A percentile compares a stretch with the other conserved stretches of the same genome.
Conservation (phyloP, 1,284 basidiomycete species). For the Meripilus lineatus region DNA sequence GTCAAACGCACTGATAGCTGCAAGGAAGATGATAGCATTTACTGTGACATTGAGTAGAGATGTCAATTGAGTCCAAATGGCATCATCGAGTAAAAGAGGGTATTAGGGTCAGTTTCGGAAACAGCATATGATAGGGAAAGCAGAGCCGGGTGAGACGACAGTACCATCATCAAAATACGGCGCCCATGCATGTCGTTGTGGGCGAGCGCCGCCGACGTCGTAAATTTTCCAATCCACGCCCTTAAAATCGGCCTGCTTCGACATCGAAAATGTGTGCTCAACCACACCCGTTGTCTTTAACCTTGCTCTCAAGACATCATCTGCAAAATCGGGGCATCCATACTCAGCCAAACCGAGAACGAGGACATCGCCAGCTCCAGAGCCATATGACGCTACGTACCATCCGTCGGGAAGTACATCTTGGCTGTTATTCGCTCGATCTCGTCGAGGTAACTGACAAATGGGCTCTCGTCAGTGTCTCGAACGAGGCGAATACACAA, state of each 20-base stretch:
- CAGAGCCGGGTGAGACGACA: constrained; percentile 15
- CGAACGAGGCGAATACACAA: constrained; percentile 11
- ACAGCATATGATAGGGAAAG: background rate
- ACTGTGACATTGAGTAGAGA: constrained; percentile 36
- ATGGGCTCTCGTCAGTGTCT: constrained; percentile 2
- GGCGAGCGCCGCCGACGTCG: constrained; percentile 74
- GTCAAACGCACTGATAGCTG: constrained; percentile 80
- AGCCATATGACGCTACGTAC: constrained; percentile 34
- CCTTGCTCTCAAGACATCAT: constrained; percentile 69
- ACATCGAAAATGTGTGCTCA: constrained; percentile 68
- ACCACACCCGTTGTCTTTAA: constrained; percentile 75
- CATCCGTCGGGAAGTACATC: constrained; percentile 75
- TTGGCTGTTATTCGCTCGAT: constrained; percentile 73
- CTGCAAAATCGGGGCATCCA: no score
- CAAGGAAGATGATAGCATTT: constrained; percentile 80
- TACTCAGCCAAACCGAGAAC: no score
- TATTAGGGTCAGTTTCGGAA: no score
- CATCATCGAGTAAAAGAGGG: background rate
- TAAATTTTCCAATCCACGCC: constrained; percentile 74
- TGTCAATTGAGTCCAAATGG: background rate
- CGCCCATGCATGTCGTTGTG: constrained; percentile 76
- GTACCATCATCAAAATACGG: constrained; percentile 79
- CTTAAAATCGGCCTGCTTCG: constrained; percentile 45
- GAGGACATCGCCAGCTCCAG: background rate
- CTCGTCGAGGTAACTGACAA: constrained; percentile 67